Base-by-base conservation (phyloP, 1,284 basidiomycete species). In the Amylostereum chailletii region DNA sequence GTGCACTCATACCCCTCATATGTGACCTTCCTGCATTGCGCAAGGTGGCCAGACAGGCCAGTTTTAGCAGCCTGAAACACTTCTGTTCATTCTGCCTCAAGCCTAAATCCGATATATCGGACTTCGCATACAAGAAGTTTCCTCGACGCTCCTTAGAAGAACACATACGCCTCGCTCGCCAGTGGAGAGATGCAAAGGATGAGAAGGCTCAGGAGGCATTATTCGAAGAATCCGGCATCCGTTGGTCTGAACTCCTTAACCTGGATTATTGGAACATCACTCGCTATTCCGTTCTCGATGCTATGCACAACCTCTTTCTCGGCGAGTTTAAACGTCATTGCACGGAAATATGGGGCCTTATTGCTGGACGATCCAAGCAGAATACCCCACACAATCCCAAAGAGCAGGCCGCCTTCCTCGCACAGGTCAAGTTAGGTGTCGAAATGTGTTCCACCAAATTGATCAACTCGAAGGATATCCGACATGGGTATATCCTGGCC, bases 241-340 rank as follows among this genome's bases (percentile, higher is more conserved):
- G 61, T 1, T 72, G 65, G 62, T 66, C 67, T 0, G 62, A 68
- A 42, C 53, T 74, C 3, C 56, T 69, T 11, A 42, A 58, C 0
- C 57, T 74, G 0, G 65, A 64, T 0, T 73, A 72, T 48, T 73
- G 64, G 62, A 60, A 71, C 49, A 64, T 64, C 1, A 57, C 53
- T 0, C 5, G 29, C 3, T 66, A 60, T 32, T 34, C 65, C 0
- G 51, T 67, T 0, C 50, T 71, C 4, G 64, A 72, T 37, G 37
- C 59, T 0, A 72, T 72, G 69, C 70, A 72, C 42, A 62, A 59
- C 30, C 54, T 71, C 0, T 62, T 63, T 48, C 59, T 65, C 19
- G 61, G 65, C 3, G 44, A 66, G 4, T 44, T 66, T 29, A 49
- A 60, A 31, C 48, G 57, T 19, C 66, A 71, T 48, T 52, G 57